phyloP scores from a whole-genome alignment of 106 monocot species.

The Alisma plantagoaquatica region DNA sequence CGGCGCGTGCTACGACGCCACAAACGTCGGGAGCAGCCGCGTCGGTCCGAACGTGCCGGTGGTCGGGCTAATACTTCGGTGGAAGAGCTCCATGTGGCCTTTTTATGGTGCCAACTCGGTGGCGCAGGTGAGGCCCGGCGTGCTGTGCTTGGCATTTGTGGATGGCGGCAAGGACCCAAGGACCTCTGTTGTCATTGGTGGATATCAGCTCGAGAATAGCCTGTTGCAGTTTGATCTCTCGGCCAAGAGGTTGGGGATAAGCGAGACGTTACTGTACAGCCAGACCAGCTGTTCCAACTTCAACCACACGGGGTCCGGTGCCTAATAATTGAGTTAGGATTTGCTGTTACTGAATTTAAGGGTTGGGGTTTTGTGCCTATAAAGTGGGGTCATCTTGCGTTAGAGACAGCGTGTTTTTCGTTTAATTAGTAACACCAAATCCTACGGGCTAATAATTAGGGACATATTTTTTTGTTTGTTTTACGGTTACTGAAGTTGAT shows the following conservation, averaged over 20 bases:
- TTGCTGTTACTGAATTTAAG: too few species aligned
- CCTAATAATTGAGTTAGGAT: too few species aligned
- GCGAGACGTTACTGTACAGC: slow-evolving; percentile 32
- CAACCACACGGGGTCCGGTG: slow-evolving; percentile 32
- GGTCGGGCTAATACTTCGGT: slow-evolving; percentile 27
- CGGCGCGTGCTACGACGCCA: slow-evolving; percentile 17
- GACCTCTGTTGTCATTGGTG: slow-evolving; percentile 61
- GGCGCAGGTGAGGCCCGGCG: slow-evolving; percentile 28
- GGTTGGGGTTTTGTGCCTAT: too few species aligned
- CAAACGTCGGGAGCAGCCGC: slow-evolving; percentile 2
- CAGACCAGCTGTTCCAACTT: slow-evolving; percentile 62
- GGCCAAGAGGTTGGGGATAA: slow-evolving; percentile 48
- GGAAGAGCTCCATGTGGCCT: slow-evolving; percentile 19
- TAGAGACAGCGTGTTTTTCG: too few species aligned
- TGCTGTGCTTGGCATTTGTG: slow-evolving; percentile 53
- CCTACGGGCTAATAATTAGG: too few species aligned
- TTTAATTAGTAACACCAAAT: too few species aligned
- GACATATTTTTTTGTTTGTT: too few species aligned
- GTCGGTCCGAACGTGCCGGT: slow-evolving; percentile 24
- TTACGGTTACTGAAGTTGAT: too few species aligned
- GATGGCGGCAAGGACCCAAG: slow-evolving; percentile 38
- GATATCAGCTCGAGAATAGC: slow-evolving; percentile 62
- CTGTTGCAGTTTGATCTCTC: slow-evolving; percentile 60
- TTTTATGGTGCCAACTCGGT: slow-evolving; percentile 38
- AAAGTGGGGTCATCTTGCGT: too few species aligned